These are phyloP conservation scores for Scalesia atractyloides DNA, from an alignment of 129 eudicot species.

Conservation along the genomic window DNA sequence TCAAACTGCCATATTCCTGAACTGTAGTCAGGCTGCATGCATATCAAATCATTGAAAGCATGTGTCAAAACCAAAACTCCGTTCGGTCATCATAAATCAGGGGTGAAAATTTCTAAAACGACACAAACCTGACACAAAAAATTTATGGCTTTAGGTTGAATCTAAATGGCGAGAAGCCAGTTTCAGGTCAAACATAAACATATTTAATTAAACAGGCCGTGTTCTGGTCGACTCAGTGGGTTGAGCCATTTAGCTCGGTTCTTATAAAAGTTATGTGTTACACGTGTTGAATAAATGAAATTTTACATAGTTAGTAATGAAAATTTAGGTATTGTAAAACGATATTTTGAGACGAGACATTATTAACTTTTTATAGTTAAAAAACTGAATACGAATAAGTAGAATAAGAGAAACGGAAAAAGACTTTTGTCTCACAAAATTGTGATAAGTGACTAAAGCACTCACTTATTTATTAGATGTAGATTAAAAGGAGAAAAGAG, in stretches of 20 bases:
- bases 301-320: too few relatives aligned
- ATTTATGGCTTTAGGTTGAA: neutral
- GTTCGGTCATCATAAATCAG: too few relatives aligned
- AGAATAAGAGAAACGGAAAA: too few relatives aligned
- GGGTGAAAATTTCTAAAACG: too few relatives aligned
- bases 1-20: conserved; percentile 53
- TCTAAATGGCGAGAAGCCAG: neutral
- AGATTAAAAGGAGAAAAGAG: neutral
- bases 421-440: neutral
- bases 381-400: too few relatives aligned
- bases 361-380: too few relatives aligned
- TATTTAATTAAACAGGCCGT: neutral
- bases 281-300: too few relatives aligned
- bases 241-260: neutral
- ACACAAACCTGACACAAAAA: neutral
- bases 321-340: too few relatives aligned
- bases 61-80: neutral
- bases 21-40: conserved; percentile 43
- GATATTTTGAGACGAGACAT: too few relatives aligned
- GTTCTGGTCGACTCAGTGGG: neutral
- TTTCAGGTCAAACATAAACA: neutral
- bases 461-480: too few relatives aligned
- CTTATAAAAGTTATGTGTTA: neutral
- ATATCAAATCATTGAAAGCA: neutral
- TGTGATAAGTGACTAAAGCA: neutral